Conservation (phyloP, 2,329 filamentous ascomycete genomes). For the Fusarium napiforme region DNA sequence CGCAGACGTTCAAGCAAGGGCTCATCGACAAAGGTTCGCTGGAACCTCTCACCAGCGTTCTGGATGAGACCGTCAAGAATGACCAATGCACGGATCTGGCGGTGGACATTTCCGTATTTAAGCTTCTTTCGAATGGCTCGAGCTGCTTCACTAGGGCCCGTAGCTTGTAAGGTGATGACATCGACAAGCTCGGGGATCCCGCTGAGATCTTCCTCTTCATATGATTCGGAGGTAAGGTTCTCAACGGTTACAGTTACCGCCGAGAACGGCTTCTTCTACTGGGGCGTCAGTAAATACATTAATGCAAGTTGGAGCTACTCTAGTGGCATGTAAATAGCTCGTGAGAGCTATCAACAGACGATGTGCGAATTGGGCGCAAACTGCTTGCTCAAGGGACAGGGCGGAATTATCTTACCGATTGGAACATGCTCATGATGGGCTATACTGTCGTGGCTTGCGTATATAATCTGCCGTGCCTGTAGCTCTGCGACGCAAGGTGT, state of each 20-base stretch:
- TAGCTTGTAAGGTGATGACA: constrained; percentile 87
- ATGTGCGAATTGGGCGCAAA: background rate
- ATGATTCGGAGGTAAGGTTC: constrained; percentile 87
- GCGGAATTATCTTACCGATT: constrained; percentile 38
- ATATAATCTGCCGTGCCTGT: background rate
- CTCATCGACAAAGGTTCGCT: constrained; percentile 89
- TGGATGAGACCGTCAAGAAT: constrained; percentile 94
- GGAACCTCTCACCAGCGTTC: constrained; percentile 89
- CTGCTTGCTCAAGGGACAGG: background rate
- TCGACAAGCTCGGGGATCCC: constrained; percentile 95
- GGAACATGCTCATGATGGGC: constrained; percentile 43
- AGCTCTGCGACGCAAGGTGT: background rate
- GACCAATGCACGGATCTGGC: constrained; percentile 87
- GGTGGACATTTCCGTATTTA: constrained; percentile 96
- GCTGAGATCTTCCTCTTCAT: constrained; percentile 89
- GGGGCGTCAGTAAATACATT: background rate
- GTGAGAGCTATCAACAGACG: background rate
- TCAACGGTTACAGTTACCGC: constrained; percentile 94
- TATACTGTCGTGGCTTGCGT: background rate
- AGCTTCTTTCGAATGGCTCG: constrained; percentile 96
- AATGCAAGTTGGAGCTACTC: background rate
- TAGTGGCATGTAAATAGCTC: constrained; percentile 30
- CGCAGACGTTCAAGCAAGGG: constrained; percentile 90
- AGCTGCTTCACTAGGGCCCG: constrained; percentile 88
- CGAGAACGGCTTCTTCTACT: constrained; percentile 80